Percentiles rank a stretch among this genome's conserved stretches.
Conservation (phyloP, 345 rosid genomes). For the Microthlaspi erraticum region DNA sequence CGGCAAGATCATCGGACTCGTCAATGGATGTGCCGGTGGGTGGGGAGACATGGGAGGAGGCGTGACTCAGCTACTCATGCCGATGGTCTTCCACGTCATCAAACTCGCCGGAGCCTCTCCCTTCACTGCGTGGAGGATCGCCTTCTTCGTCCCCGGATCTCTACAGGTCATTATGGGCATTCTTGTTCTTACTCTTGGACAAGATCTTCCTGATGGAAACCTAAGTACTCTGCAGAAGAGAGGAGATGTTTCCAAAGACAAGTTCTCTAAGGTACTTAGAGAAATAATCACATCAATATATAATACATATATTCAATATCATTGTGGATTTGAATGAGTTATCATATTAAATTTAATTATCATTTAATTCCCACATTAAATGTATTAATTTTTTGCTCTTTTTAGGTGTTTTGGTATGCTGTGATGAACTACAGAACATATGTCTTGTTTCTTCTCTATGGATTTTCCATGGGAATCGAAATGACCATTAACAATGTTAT, state of each 20-base stretch:
- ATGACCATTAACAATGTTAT: conserved; percentile 65
- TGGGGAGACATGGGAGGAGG: conserved; percentile 96
- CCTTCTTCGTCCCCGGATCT: conserved; percentile 74
- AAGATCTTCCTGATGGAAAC: conserved; percentile 87
- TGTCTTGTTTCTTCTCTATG: conserved; percentile 68
- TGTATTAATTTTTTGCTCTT: too few relatives aligned
- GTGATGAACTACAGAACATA: conserved; percentile 71
- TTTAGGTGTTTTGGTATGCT: conserved; percentile 69
- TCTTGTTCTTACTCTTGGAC: conserved; percentile 68
- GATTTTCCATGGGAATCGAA: conserved; percentile 75
- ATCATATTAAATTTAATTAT: too few relatives aligned
- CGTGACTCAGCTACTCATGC: conserved; percentile 83
- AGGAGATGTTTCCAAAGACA: conserved; percentile 68
- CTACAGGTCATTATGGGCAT: conserved; percentile 66
- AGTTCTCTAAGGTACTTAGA: conserved; percentile 65
- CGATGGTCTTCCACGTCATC: conserved; percentile 62
- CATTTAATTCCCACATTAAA: too few relatives aligned
- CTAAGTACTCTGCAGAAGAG: conserved; percentile 63
- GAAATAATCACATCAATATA: not conserved
- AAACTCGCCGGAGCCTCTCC: conserved; percentile 58
- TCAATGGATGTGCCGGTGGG: conserved; percentile 77
- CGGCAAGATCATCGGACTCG: conserved; percentile 74
- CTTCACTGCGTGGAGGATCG: conserved; percentile 80
- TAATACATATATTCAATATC: too few relatives aligned
- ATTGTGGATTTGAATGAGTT: too few relatives aligned